These are phyloP conservation scores for Pterulicium gracile DNA, from an alignment of 1,284 basidiomycete genomes.

Conservation along the genomic window DNA sequence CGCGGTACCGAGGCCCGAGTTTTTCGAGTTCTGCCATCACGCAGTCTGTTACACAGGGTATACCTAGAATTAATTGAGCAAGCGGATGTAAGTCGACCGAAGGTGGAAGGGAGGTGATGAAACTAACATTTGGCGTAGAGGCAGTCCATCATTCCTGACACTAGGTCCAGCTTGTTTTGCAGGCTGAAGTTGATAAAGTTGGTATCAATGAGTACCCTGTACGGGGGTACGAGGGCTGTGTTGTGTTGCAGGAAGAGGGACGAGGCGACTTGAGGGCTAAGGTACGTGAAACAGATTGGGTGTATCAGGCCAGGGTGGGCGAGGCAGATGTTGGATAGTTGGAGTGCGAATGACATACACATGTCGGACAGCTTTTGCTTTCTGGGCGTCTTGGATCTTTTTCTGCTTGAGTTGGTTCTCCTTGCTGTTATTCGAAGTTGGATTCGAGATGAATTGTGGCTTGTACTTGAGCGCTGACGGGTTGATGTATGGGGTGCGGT, in stretches of 20 bases:
- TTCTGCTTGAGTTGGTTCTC: slow-evolving; percentile 75
- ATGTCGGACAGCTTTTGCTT: slow-evolving; percentile 60
- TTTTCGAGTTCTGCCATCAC: slow-evolving; percentile 98
- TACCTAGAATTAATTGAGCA: slow-evolving; percentile 43
- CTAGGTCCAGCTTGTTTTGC: slow-evolving; percentile 95
- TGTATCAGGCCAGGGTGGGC: slow-evolving; percentile 15
- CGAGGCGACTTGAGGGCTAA: slow-evolving; percentile 72
- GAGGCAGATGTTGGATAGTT: slow-evolving; percentile 4
- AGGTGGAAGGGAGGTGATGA: slow-evolving; percentile 4
- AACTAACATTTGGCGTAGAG: slow-evolving; percentile 94
- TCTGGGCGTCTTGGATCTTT: slow-evolving; percentile 66
- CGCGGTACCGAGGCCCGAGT: slow-evolving; percentile 89
- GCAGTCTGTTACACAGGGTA: slow-evolving; percentile 97
- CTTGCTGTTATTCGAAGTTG: slow-evolving; percentile 39
- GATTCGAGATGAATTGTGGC: too few species aligned
- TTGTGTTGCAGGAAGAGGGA: slow-evolving; percentile 96
- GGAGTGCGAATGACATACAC: slow-evolving; percentile 38
- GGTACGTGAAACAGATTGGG: slow-evolving; percentile 6
- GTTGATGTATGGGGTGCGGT: slow-evolving; percentile 1
- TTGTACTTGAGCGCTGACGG: neutral
- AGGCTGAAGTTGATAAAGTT: slow-evolving; percentile 99
- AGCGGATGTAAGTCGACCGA: slow-evolving; percentile 1
- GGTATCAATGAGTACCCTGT: slow-evolving; percentile 95
- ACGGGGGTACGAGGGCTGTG: slow-evolving; percentile 91
- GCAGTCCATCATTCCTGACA: slow-evolving; percentile 99